A percentile compares a stretch with the other conserved stretches of the same genome.
phyloP scores from a whole-genome alignment of 176 grass and related monocot genomes.

The Eragrostis curvula region DNA sequence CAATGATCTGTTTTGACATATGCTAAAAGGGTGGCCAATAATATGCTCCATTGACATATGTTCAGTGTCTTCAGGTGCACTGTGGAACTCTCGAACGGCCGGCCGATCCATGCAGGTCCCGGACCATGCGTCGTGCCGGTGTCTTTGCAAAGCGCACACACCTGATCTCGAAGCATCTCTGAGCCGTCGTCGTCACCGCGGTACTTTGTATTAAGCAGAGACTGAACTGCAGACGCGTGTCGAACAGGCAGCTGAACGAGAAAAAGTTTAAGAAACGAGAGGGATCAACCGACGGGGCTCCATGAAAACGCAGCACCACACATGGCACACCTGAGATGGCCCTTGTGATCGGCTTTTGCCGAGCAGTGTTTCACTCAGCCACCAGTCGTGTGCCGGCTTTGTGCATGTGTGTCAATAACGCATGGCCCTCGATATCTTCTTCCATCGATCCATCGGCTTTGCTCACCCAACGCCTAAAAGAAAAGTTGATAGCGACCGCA shows the following conservation, averaged over 20 bases:
- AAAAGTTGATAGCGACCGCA: not conserved
- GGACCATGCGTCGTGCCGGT: too few species aligned
- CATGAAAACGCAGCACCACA: conserved; percentile 8
- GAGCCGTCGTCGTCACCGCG: not conserved
- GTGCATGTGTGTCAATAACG: not conserved
- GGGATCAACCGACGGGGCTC: not conserved
- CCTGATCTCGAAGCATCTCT: not conserved
- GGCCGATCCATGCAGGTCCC: too few species aligned
- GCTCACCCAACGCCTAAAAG: not conserved
- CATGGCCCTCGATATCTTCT: not conserved
- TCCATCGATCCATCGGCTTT: not conserved
- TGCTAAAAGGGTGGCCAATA: too few species aligned
- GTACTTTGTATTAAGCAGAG: not conserved
- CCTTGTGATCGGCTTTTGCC: not conserved
- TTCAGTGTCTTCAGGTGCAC: too few species aligned
- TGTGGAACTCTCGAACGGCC: too few species aligned
- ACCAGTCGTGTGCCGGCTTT: not conserved
- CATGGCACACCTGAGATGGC: not conserved
- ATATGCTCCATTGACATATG: too few species aligned
- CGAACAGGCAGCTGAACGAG: not conserved
- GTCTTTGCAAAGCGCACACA: too few species aligned
- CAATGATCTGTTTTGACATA: too few species aligned
- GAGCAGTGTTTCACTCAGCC: not conserved
- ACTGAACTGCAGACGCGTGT: not conserved
- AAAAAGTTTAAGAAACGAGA: not conserved